Percentiles rank a stretch among this genome's conserved stretches.
Evolutionary conservation across 306 rosid species (phyloP).

Genomic region (Geum urbanum): DNA sequence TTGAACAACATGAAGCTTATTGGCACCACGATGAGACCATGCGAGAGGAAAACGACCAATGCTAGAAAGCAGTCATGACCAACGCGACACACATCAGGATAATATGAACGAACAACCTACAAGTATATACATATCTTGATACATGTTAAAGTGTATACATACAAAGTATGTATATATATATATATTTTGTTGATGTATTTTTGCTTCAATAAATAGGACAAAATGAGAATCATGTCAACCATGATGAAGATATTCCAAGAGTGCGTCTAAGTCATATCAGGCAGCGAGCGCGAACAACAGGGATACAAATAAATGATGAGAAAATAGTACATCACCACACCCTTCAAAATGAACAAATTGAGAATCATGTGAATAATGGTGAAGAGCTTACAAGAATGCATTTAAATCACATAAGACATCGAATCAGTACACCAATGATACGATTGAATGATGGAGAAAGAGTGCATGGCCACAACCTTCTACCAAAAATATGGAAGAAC

Average conservation of each 20-base stretch:
- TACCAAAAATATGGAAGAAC: background rate
- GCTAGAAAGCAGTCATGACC: background rate
- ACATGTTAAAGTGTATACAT: no score
- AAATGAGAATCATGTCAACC: no score
- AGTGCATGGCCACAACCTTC: no score
- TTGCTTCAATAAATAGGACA: no score
- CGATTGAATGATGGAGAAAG: no score
- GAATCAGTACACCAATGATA: no score
- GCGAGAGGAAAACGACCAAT: background rate
- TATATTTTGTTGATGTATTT: no score
- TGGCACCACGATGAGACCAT: background rate
- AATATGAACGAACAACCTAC: background rate
- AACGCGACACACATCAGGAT: background rate
- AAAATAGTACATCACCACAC: background rate
- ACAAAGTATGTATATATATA: no score
- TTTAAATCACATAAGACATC: background rate
- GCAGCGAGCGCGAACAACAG: no score
- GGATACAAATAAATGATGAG: no score
- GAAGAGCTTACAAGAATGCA: background rate
- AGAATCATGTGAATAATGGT: background rate
- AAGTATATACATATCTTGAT: background rate
- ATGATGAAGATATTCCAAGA: no score
- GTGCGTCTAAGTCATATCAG: no score
- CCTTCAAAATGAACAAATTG: background rate
- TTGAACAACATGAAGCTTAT: background rate